Conservation (phyloP, 2,329 filamentous ascomycete genomes). For the Trichoderma sp. region DNA sequence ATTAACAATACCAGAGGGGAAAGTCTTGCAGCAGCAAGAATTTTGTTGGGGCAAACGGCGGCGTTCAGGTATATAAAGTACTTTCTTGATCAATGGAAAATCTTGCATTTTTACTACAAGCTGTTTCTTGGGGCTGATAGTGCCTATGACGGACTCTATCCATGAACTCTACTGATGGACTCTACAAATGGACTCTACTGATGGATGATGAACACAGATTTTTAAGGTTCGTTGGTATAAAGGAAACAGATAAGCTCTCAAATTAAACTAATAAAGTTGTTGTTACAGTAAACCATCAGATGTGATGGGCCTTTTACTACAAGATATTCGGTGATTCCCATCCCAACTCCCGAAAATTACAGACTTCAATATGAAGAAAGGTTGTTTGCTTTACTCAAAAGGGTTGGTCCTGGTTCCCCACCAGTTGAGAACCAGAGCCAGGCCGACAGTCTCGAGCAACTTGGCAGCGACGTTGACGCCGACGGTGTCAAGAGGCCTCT, state of each 20-base stretch:
- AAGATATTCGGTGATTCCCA: neutral
- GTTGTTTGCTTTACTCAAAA: slow-evolving; percentile 67
- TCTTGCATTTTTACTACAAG: slow-evolving; percentile 11
- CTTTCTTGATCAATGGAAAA: slow-evolving; percentile 36
- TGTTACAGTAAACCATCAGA: slow-evolving; percentile 18
- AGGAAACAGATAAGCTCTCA: neutral
- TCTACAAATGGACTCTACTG: too few relatives aligned
- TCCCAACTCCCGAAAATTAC: slow-evolving; percentile 3
- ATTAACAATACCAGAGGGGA: slow-evolving; percentile 41
- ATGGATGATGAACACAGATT: too few relatives aligned
- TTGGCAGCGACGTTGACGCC: slow-evolving; percentile 83
- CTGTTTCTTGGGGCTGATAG: too few relatives aligned
- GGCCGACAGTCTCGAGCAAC: slow-evolving; percentile 88
- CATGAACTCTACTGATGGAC: too few relatives aligned
- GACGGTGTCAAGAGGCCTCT: slow-evolving; percentile 87
- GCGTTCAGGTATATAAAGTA: slow-evolving; percentile 43
- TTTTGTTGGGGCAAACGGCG: slow-evolving; percentile 42
- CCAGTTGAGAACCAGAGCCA: slow-evolving; percentile 92
- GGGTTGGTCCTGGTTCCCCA: slow-evolving; percentile 96
- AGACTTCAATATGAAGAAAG: neutral
- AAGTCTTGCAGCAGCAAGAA: slow-evolving; percentile 35
- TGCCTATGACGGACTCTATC: neutral
- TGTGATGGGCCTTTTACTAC: slow-evolving; percentile 2
- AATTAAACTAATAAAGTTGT: slow-evolving; percentile 16
- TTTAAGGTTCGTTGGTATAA: neutral